Evolutionary conservation across 345 rosid genomes (phyloP).

Genomic region (Noccaea caerulescens): DNA sequence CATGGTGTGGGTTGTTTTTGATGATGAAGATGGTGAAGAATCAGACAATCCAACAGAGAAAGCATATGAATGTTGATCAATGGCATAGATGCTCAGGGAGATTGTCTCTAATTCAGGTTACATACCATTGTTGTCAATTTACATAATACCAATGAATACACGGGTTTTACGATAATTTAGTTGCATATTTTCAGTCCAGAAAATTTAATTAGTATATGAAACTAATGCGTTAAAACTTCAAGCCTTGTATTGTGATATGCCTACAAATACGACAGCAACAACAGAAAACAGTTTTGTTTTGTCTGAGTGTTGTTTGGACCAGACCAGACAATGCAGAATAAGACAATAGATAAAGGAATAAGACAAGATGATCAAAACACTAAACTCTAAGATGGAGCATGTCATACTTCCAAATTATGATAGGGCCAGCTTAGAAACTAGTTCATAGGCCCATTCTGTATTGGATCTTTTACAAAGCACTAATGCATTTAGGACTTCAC

Average conservation of each 20-base stretch:
- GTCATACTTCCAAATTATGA: background rate
- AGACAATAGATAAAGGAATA: background rate
- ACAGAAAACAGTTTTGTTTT: conserved; percentile 8
- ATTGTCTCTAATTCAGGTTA: conserved; percentile 15
- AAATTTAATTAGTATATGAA: background rate
- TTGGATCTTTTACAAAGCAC: conserved; percentile 18
- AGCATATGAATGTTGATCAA: conserved; percentile 18
- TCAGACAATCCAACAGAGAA: background rate
- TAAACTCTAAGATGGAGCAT: background rate
- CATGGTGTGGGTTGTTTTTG: conserved; percentile 80
- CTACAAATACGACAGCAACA: too few relatives aligned
- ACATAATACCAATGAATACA: conserved; percentile 16
- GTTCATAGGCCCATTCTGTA: conserved; percentile 26
- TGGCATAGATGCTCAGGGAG: conserved; percentile 1
- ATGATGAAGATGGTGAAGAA: conserved; percentile 49
- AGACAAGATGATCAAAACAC: background rate
- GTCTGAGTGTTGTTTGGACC: background rate
- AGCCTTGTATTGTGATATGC: background rate
- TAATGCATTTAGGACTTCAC: background rate
- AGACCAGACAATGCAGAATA: background rate
- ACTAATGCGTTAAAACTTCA: background rate
- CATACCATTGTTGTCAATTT: background rate
- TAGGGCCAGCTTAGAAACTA: conserved; percentile 7
- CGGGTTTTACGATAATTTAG: background rate
- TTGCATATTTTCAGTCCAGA: background rate